A percentile compares a stretch with the other conserved stretches of the same genome.
These are phyloP conservation scores for Fusarium proliferatum DNA, from an alignment of 2,329 filamentous ascomycete species.

Conservation along the genomic window DNA sequence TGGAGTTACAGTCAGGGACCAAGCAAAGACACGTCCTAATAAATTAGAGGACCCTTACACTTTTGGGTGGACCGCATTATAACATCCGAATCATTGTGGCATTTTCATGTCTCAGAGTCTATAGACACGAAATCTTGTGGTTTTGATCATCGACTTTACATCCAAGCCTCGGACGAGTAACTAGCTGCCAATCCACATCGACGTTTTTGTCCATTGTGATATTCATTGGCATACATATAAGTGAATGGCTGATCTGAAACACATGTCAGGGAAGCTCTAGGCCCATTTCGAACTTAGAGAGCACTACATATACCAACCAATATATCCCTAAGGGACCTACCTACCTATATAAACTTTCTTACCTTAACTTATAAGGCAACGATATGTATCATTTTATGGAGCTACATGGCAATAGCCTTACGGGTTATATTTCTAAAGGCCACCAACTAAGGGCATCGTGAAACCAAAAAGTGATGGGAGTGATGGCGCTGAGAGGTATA, in stretches of 20 bases:
- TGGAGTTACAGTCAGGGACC: constrained; percentile 19
- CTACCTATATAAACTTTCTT: not conserved
- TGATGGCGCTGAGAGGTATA: not conserved
- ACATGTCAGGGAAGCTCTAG: not conserved
- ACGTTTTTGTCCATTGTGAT: not conserved
- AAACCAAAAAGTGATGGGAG: not conserved
- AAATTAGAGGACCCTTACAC: not conserved
- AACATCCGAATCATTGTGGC: not conserved
- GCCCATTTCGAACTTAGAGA: not conserved
- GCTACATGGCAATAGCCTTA: not conserved
- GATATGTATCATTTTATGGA: not conserved
- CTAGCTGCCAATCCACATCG: not conserved
- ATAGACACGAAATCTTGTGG: not conserved
- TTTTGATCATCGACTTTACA: not conserved
- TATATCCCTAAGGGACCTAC: not conserved
- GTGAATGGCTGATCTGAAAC: not conserved
- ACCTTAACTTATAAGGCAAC: not conserved
- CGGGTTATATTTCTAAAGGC: not conserved
- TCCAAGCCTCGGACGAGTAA: not conserved
- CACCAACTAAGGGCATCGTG: not conserved
- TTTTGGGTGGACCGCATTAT: not conserved
- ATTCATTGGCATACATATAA: not conserved
- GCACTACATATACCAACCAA: not conserved
- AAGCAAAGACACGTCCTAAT: not conserved
- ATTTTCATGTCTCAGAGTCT: not conserved